Evolutionary conservation across 2,329 filamentous ascomycete species (phyloP), one percentile per base, ranked within the genome.

Genomic region (Rhynchosporium agropyri): DNA sequence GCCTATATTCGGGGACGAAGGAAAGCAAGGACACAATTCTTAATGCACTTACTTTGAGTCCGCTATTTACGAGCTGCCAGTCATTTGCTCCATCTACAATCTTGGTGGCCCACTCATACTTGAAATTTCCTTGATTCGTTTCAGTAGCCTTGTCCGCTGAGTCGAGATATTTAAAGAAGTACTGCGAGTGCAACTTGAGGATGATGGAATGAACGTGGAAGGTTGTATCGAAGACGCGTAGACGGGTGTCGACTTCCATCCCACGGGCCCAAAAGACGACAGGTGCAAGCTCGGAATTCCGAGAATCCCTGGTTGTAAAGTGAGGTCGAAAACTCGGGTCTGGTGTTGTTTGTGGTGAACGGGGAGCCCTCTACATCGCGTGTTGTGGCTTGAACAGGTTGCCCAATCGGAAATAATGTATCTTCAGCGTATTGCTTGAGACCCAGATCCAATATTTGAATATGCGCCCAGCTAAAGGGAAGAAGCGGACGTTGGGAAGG

Each of bases 281-380:
- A 20, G 49, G 49, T 4, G 3, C 12, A 8, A 12, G 49, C 9
- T 13, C 15, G 13, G 49, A n/a, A 20, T 36, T 15, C 12, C 10
- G 6, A 15, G 4, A 12, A 29, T 29, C 49, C 49, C 38, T 51
- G 20, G 29, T 36, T 51, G 29, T 20, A 51, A 51, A 29, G 26
- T 51, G 49, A 51, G 29, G 49, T 51, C 31, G 5, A 8, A 7
- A 13, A 3, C 5, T 36, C n/a, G 13, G 3, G 9, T 20, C 8
- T n/a, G 49, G 7, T 36, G 13, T 15, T 51, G 29, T 9, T 8
- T 9, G 33, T 36, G 33, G 33, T 29, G 8, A 2, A 12, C 9
- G 40, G 10, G 69, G 66, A 65, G 69, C 61, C 77, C 77, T 2
- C 66, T 15, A 0, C 58, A 63, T 10, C 33, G 33, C 33, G 6